Percentiles rank a stretch among this genome's conserved stretches.
These are phyloP conservation scores for Pterocarpus macrocarpus DNA, from an alignment of 306 rosid genomes.

Conservation along the genomic window DNA sequence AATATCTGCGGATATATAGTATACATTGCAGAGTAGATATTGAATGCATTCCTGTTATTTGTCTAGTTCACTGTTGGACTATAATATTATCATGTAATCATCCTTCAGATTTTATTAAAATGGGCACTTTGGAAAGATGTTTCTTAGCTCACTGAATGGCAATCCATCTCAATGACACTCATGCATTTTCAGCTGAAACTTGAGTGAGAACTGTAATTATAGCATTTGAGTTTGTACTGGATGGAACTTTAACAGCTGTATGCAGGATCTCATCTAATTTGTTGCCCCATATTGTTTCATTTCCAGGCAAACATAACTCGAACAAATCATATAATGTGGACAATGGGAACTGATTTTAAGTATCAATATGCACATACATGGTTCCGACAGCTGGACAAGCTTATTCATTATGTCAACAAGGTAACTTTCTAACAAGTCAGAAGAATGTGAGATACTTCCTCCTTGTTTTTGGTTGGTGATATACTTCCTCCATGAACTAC, in stretches of 20 bases:
- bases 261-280: conserved; percentile 38
- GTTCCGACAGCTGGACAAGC: conserved; percentile 94
- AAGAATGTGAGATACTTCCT: conserved; percentile 27
- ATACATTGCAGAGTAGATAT: conserved; percentile 13
- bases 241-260: conserved; percentile 27
- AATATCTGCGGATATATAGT: neutral
- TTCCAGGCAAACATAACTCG: conserved; percentile 95
- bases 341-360: conserved; percentile 99
- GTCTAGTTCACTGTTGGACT: conserved; percentile 10
- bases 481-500: conserved; percentile 21
- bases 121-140: conserved; percentile 19
- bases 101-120: conserved; percentile 17
- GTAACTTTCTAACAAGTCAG: conserved; percentile 49
- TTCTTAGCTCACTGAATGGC: conserved; percentile 23
- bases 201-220: conserved; percentile 32
- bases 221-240: conserved; percentile 2
- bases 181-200: conserved; percentile 34
- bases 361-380: conserved; percentile 94
- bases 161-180: conserved; percentile 29
- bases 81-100: conserved; percentile 6
- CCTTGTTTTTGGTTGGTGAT: neutral
- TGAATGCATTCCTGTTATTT: conserved; percentile 15
- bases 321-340: conserved; percentile 96
- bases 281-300: conserved; percentile 37
- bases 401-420: conserved; percentile 95